phyloP scores from a whole-genome alignment of 2,329 filamentous ascomycete genomes.

The Leptosphaerulina australis region DNA sequence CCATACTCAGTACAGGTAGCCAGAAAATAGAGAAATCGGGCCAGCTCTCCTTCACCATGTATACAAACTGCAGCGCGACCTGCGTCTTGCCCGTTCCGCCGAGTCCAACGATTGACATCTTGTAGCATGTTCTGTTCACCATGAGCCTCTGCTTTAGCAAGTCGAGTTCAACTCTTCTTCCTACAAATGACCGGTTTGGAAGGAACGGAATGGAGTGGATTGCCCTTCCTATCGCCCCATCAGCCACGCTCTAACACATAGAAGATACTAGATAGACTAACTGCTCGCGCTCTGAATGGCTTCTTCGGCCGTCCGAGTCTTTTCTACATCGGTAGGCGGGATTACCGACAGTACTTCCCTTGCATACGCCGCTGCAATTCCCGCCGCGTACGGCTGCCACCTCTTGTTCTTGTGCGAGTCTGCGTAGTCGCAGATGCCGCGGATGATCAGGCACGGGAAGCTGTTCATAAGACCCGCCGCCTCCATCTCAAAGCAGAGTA shows the following conservation, averaged over 20 bases:
- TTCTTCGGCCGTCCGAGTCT: too few relatives aligned
- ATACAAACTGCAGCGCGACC: constrained; percentile 38
- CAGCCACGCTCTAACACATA: too few relatives aligned
- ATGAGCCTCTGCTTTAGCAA: constrained; percentile 31
- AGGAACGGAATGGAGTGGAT: constrained; percentile 31
- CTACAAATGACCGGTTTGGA: constrained; percentile 34
- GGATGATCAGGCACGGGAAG: constrained; percentile 5
- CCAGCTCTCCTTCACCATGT: constrained; percentile 23
- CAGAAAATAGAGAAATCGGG: constrained; percentile 28
- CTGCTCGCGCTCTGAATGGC: too few relatives aligned
- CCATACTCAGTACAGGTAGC: constrained; percentile 27
- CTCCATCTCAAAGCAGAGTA: constrained; percentile 7
- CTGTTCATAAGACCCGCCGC: not conserved
- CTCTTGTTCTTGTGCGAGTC: constrained; percentile 1
- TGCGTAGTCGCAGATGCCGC: constrained; percentile 6
- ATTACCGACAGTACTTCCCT: too few relatives aligned
- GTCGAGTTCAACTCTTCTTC: constrained; percentile 29
- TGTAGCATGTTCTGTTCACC: constrained; percentile 25
- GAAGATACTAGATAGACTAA: too few relatives aligned
- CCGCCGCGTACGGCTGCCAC: constrained; percentile 4
- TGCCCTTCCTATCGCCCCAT: too few relatives aligned
- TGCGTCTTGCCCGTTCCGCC: constrained; percentile 43
- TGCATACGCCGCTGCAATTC: not conserved
- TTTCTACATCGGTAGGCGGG: too few relatives aligned
- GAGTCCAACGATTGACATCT: constrained; percentile 37